Conservation (phyloP, 1,284 basidiomycete species). For the Malassezia restricta region DNA sequence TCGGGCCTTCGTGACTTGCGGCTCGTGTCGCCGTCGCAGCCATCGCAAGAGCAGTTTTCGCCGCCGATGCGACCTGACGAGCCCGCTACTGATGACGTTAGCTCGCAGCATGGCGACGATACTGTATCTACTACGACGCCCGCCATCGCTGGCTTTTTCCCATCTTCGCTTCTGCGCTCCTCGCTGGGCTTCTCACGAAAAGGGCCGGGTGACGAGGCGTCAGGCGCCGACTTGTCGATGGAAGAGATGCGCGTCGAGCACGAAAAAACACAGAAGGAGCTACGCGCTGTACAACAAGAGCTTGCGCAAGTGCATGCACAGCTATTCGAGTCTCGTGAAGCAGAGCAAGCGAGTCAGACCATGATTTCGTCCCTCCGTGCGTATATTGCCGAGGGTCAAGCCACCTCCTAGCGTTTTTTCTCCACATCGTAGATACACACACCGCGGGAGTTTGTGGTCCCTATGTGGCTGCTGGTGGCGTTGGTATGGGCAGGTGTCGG, state of each 20-base stretch:
- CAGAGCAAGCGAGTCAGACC: slow-evolving; percentile 35
- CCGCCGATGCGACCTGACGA: not conserved
- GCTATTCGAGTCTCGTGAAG: slow-evolving; percentile 35
- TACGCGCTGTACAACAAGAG: slow-evolving; percentile 25
- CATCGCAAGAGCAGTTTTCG: not conserved
- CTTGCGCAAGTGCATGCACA: slow-evolving; percentile 22
- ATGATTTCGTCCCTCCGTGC: slow-evolving; percentile 32
- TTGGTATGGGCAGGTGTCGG: no score
- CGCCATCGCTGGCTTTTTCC: not conserved
- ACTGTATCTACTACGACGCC: not conserved
- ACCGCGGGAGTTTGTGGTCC: not conserved
- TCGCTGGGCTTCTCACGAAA: slow-evolving; percentile 7
- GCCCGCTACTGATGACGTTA: not conserved
- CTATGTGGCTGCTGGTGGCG: not conserved
- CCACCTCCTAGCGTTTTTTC: not conserved
- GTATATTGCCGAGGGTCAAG: slow-evolving; percentile 18
- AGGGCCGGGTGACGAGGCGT: not conserved
- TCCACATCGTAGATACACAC: not conserved
- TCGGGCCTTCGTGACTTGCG: slow-evolving; percentile 8
- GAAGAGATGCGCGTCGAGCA: slow-evolving; percentile 4
- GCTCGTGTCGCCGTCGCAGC: not conserved
- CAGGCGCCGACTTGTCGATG: not conserved
- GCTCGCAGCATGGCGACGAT: not conserved
- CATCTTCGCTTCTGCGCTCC: slow-evolving; percentile 10
- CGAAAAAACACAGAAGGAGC: slow-evolving; percentile 13